Conservation (phyloP, 1,284 basidiomycete genomes). For the Termitomyces sp. region DNA sequence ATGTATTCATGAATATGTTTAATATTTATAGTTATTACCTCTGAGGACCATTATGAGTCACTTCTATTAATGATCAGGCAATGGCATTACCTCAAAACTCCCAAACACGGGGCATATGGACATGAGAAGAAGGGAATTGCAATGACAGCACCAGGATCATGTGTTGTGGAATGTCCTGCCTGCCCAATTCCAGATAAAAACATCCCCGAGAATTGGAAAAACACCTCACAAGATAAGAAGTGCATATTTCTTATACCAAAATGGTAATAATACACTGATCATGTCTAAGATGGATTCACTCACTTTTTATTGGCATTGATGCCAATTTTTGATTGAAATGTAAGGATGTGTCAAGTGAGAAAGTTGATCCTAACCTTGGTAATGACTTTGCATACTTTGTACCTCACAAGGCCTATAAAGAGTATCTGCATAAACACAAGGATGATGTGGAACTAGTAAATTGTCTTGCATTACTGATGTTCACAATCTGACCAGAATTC, state of each 20-base stretch:
- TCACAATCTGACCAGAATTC: background rate
- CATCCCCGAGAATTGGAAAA: conserved; percentile 18
- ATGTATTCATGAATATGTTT: no score
- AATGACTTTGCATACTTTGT: conserved; percentile 7
- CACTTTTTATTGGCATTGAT: conserved; percentile 16
- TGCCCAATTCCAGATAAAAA: conserved; percentile 23
- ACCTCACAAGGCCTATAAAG: conserved; percentile 5
- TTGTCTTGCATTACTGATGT: background rate
- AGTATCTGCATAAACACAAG: conserved; percentile 6
- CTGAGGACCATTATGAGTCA: background rate
- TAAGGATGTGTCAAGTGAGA: conserved; percentile 6
- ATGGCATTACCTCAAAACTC: background rate
- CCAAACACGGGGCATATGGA: background rate
- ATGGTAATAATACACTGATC: no score
- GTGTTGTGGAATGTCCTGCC: conserved; percentile 22
- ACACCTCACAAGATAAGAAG: conserved; percentile 2
- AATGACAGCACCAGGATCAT: conserved; percentile 15
- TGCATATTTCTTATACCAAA: no score
- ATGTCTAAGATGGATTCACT: conserved; percentile 7
- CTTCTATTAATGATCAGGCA: background rate
- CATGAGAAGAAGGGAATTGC: background rate
- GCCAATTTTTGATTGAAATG: conserved; percentile 20
- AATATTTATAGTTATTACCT: no score
- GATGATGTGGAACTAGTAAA: conserved; percentile 9
- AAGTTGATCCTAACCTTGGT: conserved; percentile 2